phyloP scores from a whole-genome alignment of 345 rosid species.

The Arabis hirsuta region DNA sequence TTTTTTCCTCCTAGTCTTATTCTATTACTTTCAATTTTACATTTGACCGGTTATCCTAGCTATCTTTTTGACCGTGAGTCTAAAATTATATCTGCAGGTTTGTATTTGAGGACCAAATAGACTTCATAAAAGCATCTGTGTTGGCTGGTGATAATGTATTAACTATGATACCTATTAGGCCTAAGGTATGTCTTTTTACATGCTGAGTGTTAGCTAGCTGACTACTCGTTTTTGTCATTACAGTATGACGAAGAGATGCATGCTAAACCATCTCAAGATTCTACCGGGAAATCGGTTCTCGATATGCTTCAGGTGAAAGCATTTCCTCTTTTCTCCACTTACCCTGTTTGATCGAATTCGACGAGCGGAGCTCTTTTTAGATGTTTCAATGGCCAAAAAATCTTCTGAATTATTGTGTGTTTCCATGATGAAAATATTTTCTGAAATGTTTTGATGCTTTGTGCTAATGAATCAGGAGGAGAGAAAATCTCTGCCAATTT shows the following conservation, averaged over 20 bases:
- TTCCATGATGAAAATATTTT: not conserved
- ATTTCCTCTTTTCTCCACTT: constrained; percentile 9
- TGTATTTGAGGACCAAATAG: constrained; percentile 88
- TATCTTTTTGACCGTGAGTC: not conserved
- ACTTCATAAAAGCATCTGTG: constrained; percentile 73
- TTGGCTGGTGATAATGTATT: constrained; percentile 74
- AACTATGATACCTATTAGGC: constrained; percentile 19
- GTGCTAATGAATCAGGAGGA: constrained; percentile 56
- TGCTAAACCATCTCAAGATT: constrained; percentile 45
- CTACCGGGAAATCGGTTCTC: constrained; percentile 55
- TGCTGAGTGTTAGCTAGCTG: constrained; percentile 2
- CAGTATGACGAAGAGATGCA: constrained; percentile 54
- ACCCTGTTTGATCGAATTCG: not conserved
- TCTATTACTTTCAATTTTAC: not conserved
- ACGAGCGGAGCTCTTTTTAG: not conserved
- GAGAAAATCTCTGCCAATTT: constrained; percentile 74
- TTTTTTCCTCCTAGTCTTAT: not conserved
- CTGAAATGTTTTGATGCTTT: constrained; percentile 2
- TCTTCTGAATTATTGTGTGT: not conserved
- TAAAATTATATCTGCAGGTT: constrained; percentile 45
- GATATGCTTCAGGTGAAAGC: constrained; percentile 68
- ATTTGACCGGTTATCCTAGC: not conserved
- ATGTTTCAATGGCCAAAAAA: not conserved
- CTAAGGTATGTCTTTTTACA: not conserved
- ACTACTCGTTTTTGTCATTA: constrained; percentile 14